Base-by-base conservation (phyloP, 1,139 yeast species). In the Cylindricascospora bacillispora region DNA sequence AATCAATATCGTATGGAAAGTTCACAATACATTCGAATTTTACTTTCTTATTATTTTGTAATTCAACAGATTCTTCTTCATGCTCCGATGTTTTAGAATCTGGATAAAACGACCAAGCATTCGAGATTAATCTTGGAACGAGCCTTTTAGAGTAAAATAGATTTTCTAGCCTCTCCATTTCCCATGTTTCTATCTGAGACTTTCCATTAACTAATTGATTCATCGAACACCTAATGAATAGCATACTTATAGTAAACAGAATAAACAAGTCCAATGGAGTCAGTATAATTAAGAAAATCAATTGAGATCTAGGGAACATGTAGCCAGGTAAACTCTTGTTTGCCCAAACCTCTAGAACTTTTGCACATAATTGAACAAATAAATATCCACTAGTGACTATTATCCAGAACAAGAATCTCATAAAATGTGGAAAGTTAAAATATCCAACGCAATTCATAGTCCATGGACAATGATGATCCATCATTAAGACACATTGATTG, bases 101-200 rank as follows among this genome's bases (percentile, higher is more conserved):
- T 2, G 52, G 52, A 28, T 31, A 40, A 3, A 37, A 16, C 12
- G 32, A 38, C 39, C 38, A 38, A 9, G 47, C 28, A 24, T 41
- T 44, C 13, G 35, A 36, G 3, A 54, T 27, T 6, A 54, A 31
- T 29, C 38, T 36, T 4, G 49, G 48, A 10, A 50, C 13, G 13
- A 54, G 31, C 22, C 36, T 40, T 25, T 35, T 36, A 9, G 39
- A 37, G 21, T 46, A 31, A 23, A 37, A 47, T 14, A 47, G 28
- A 16, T 73, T 63, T 34, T 73, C 83, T 2, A 83, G 60, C 37
- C 97, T 65, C 41, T 89, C 97, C 57, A 66, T 58, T 45, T 89
- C 97, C 98, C 98, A 89, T 3, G 68, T 62, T 54, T 89, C 98
- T 35, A 89, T 86, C 52, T 83, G 93, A 2, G 97, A 75, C 67